Evolutionary conservation across 2,329 filamentous ascomycete species (phyloP), one percentile per base, ranked within the genome.

Genomic region (Dothistroma septosporum): DNA sequence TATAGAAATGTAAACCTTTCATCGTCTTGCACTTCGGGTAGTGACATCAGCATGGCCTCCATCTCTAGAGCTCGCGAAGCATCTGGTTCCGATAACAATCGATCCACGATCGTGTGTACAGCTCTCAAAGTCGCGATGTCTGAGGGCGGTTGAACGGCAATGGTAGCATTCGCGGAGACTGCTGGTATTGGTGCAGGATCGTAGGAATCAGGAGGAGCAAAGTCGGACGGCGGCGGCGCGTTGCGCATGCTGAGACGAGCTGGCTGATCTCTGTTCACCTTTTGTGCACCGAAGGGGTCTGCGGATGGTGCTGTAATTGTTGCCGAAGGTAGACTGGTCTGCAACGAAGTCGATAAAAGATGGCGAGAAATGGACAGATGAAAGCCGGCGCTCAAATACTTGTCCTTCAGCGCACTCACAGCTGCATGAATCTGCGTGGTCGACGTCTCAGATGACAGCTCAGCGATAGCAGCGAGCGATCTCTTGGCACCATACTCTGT

Each of bases 1-100:
- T 91, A 99, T 5, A 99, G 80, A 90, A 92, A 99, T 0, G 92
- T 89, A 87, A 93, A 97, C 66, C 88, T 92, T 74, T 96, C 90
- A 61, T 96, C 90, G 46, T 82, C 83, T 72, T 96, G 91, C 0
- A 97, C 89, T 58, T 92, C 86, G 0, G 89, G 85, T 19, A 90
- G 83, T 54, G 87, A 88, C 94, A 97, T 97, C 7, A 99, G 82
- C 1, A 96, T 80, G 5, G 92, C 92, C 75, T 99, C 94, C 62
- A 96, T 95, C 70, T 94, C 91, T 0, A 90, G 86, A 0, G 92
- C 92, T 41, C 70, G 61, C 49, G 64, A 49, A 6, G 69, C 60
- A 62, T 71, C 62, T 7, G 65, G 61, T 67, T 94, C 86, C 22
- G 86, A 85, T 9, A 97, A 78, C 0, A 97, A 80, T 2, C 84